These are phyloP conservation scores for Westerdykella ornata DNA, from an alignment of 2,329 filamentous ascomycete species.

Conservation along the genomic window DNA sequence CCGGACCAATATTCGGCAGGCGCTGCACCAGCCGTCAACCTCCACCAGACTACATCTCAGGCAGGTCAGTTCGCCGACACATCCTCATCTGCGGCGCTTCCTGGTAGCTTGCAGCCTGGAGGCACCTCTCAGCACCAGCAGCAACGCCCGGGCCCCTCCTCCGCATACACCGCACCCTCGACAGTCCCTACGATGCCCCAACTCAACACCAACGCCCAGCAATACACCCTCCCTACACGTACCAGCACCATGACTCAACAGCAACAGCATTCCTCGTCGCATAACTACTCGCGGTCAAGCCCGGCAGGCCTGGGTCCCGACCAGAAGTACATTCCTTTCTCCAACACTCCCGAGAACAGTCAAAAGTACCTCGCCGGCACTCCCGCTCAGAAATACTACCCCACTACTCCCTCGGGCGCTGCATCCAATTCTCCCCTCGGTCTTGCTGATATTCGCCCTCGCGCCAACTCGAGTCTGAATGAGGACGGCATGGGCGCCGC, in stretches of 20 bases:
- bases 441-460: conserved; percentile 82
- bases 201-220: conserved; percentile 48
- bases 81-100: conserved; percentile 42
- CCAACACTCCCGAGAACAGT: conserved; percentile 57
- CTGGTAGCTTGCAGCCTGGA: conserved; percentile 53
- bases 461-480: conserved; percentile 72
- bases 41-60: conserved; percentile 50
- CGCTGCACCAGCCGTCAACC: conserved; percentile 50
- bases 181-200: conserved; percentile 51
- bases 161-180: conserved; percentile 52
- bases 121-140: conserved; percentile 42
- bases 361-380: conserved; percentile 37
- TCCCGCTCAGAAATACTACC: conserved; percentile 55
- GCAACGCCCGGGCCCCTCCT: conserved; percentile 48
- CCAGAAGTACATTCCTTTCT: conserved; percentile 57
- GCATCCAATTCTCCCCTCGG: conserved; percentile 82
- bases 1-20: conserved; percentile 45
- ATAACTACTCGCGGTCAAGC: conserved; percentile 75
- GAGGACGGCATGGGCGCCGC: conserved; percentile 60
- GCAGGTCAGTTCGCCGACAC: conserved; percentile 39
- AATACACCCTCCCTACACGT: conserved; percentile 59
- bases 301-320: conserved; percentile 58
- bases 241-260: conserved; percentile 58
- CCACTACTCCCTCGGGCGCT: conserved; percentile 47
- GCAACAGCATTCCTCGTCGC: conserved; percentile 26